Base-by-base conservation (phyloP, 768 basidiomycete species). In the Tremella mesenterica region DNA sequence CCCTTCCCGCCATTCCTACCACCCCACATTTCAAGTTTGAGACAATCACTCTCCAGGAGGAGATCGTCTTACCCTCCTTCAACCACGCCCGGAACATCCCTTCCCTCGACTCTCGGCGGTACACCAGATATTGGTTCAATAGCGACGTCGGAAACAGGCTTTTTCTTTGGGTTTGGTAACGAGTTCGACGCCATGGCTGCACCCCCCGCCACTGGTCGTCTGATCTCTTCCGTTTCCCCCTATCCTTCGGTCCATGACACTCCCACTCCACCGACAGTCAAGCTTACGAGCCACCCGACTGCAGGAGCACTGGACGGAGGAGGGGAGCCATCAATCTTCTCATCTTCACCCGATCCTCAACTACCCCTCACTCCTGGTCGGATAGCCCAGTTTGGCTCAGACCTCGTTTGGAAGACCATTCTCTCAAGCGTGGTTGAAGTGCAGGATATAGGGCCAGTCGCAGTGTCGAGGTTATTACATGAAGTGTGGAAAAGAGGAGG, bases 401-500 rank as follows among this genome's bases (percentile, higher is more conserved):
- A 68, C 48, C 44, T 62, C 6, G 66, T 60, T 16, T 68, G 66
- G 66, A 58, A 56, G 41, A 68, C 66, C 4, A 63, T 63, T 14
- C 50, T 68, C 29, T 57, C 57, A 7, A 68, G 66, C 49, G 55
- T 63, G 25, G 59, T 68, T 2, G 63, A 68, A 14, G 66, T 68
- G 21, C 63, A 68, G 18, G 63, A 59, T 2, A 63, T 65, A 8
- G 66, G 66, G 25, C 50, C 59, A 29, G 52, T 68, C 14, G 61
- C 58, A 4, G 59, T 68, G 2, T 56, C 55, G 6, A 50, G 59
- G 16, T 52, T 68, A 0, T 38, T 68, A 29, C 63, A 62, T 20
- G 66, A 68, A 36, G 57, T 68, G 1, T 68, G 66, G 66, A 55
- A 52, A 36, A 36, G 66, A 56, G 66, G 66, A 27, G 66, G 66